Evolutionary conservation across 1,139 yeast species (phyloP).

Genomic region (Hanseniaspora uvarum): DNA sequence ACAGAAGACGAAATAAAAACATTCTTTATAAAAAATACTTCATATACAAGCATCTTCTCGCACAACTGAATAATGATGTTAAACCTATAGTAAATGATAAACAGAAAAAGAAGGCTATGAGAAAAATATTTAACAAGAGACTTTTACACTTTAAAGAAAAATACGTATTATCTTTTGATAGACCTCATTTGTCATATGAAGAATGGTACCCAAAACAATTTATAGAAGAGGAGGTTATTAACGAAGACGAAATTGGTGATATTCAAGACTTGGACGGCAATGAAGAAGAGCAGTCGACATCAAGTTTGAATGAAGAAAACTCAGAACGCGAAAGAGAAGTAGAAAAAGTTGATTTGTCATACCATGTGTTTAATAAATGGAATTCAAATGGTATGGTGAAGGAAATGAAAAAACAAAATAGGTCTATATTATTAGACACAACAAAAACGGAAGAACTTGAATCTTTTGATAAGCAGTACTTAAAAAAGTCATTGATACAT

Average conservation of each 20-base stretch:
- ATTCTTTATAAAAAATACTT: conserved; percentile 16
- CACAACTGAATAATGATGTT: not conserved
- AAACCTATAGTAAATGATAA: not conserved
- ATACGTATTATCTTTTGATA: conserved; percentile 24
- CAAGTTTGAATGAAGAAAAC: not conserved
- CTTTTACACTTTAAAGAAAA: conserved; percentile 22
- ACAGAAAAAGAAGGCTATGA: not conserved
- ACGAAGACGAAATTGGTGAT: not conserved
- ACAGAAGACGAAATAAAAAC: conserved; percentile 8
- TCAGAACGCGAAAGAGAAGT: conserved; percentile 13
- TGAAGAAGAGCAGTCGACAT: conserved; percentile 15
- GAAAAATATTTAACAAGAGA: conserved; percentile 1
- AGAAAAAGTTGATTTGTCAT: conserved; percentile 20
- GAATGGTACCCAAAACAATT: conserved; percentile 25
- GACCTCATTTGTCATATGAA: conserved; percentile 29
- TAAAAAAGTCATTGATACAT: conserved; percentile 24
- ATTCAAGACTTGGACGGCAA: not conserved
- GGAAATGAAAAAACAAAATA: conserved; percentile 19
- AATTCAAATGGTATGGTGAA: not conserved
- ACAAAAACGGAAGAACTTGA: conserved; percentile 20
- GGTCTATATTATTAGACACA: conserved; percentile 21
- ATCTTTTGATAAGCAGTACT: conserved; percentile 22
- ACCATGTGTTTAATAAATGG: conserved; percentile 9
- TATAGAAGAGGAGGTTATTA: not conserved
- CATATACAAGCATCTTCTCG: conserved; percentile 2